phyloP scores from a whole-genome alignment of 2,329 filamentous ascomycete genomes.

The Botrytis hyacinthi region DNA sequence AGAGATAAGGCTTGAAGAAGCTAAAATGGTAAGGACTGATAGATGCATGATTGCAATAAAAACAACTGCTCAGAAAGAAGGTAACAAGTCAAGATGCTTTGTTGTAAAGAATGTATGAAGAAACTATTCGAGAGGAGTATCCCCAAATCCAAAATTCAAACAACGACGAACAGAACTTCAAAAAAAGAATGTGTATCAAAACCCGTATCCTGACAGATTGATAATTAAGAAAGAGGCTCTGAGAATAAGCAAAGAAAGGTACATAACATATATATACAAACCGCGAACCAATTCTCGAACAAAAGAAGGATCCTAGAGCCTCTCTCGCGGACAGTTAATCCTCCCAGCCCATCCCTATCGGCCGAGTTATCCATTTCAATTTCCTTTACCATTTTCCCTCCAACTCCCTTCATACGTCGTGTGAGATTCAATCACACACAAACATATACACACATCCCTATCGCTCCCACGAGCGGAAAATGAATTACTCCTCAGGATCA shows the following conservation, averaged over 20 bases:
- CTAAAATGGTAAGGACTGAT: background rate
- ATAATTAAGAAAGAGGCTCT: background rate
- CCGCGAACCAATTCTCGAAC: background rate
- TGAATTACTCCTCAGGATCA: background rate
- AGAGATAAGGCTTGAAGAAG: background rate
- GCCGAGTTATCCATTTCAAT: background rate
- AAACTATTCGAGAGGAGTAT: background rate
- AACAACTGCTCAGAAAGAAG: background rate
- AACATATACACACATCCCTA: background rate
- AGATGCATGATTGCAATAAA: slow-evolving; percentile 10
- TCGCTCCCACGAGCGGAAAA: background rate
- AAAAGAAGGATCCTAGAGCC: background rate
- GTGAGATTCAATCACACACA: background rate
- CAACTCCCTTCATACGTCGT: background rate
- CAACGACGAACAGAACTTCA: background rate
- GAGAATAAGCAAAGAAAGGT: background rate
- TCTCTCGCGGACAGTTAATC: background rate
- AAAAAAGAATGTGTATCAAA: background rate
- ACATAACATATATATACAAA: background rate
- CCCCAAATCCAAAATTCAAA: background rate
- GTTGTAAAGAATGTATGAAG: background rate
- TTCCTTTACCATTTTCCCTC: background rate
- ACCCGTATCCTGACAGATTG: background rate
- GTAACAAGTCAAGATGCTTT: background rate
- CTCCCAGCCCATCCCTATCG: background rate